Conservation (phyloP, 192 early-diverging fungal species). For the Coemansia sp. region DNA sequence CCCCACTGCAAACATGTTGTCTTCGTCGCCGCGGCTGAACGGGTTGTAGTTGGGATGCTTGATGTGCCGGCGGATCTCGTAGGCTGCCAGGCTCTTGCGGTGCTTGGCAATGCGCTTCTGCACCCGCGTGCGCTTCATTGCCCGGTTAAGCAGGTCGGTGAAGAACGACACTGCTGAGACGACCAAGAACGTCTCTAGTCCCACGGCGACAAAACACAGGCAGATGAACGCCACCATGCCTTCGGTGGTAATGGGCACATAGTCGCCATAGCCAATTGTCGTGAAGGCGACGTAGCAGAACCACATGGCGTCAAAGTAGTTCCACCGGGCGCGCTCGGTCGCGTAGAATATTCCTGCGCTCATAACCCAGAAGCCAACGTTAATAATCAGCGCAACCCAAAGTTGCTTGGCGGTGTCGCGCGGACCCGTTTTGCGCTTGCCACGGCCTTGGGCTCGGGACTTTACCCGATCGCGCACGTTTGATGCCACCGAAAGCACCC, state of each 20-base stretch:
- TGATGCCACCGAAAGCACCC: slow-evolving; percentile 14
- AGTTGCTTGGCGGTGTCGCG: slow-evolving; percentile 35
- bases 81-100: slow-evolving; percentile 32
- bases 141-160: slow-evolving; percentile 20
- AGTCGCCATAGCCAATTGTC: slow-evolving; percentile 53
- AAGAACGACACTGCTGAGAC: slow-evolving; percentile 44
- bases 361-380: slow-evolving; percentile 40
- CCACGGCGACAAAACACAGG: slow-evolving; percentile 45
- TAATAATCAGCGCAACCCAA: slow-evolving; percentile 26
- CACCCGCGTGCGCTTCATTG: slow-evolving; percentile 33
- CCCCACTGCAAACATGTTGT: slow-evolving; percentile 22
- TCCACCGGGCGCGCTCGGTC: slow-evolving; percentile 25
- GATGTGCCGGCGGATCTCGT: slow-evolving; percentile 52
- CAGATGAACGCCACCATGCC: slow-evolving; percentile 48
- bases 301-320: slow-evolving; percentile 49
- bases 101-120: slow-evolving; percentile 39
- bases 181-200: slow-evolving; percentile 48
- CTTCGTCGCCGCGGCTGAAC: slow-evolving; percentile 35
- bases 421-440: background rate
- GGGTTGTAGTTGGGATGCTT: slow-evolving; percentile 52
- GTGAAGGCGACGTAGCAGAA: slow-evolving; percentile 54
- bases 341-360: slow-evolving; percentile 42
- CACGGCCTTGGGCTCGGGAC: background rate
- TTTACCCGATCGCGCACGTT: slow-evolving; percentile 13
- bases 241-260: slow-evolving; percentile 31